These are phyloP conservation scores for Talaromyces thailandensis DNA, from an alignment of 495 filamentous ascomycete genomes.

Conservation along the genomic window DNA sequence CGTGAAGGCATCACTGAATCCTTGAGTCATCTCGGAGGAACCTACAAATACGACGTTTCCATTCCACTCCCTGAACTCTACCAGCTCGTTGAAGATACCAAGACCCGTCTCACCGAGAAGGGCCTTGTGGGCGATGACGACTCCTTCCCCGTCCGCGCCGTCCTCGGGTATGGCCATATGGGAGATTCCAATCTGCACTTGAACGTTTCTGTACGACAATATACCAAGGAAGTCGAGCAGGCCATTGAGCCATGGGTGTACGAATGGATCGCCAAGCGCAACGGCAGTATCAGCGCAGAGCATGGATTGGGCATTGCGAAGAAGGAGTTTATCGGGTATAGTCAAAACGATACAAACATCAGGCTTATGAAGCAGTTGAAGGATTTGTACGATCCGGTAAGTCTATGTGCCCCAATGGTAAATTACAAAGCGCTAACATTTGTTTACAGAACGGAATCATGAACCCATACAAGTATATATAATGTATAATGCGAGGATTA, in stretches of 20 bases:
- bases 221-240: constrained; percentile 83
- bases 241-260: constrained; percentile 91
- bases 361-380: constrained; percentile 92
- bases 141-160: constrained; percentile 70
- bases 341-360: constrained; percentile 76
- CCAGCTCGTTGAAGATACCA: constrained; percentile 74
- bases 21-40: constrained; percentile 82
- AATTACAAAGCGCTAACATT: constrained; percentile 13
- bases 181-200: constrained; percentile 92
- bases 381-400: constrained; percentile 80
- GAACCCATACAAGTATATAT: constrained; percentile 90
- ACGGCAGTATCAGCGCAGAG: constrained; percentile 91
- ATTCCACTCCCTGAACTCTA: constrained; percentile 88
- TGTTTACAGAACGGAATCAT: constrained; percentile 73
- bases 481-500: constrained; percentile 27
- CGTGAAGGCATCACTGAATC: constrained; percentile 87
- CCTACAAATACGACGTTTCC: constrained; percentile 97
- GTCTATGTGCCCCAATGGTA: constrained; percentile 18
- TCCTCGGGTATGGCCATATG: constrained; percentile 97
- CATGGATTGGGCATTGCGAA: constrained; percentile 92
- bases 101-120: constrained; percentile 55
- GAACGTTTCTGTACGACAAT: constrained; percentile 73
- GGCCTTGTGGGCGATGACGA: constrained; percentile 74
- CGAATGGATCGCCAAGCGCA: constrained; percentile 82
- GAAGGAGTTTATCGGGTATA: constrained; percentile 90